A percentile compares a stretch with the other conserved stretches of the same genome.
phyloP scores from a whole-genome alignment of 805 yeast species.

The Nakazawaea peltata region DNA sequence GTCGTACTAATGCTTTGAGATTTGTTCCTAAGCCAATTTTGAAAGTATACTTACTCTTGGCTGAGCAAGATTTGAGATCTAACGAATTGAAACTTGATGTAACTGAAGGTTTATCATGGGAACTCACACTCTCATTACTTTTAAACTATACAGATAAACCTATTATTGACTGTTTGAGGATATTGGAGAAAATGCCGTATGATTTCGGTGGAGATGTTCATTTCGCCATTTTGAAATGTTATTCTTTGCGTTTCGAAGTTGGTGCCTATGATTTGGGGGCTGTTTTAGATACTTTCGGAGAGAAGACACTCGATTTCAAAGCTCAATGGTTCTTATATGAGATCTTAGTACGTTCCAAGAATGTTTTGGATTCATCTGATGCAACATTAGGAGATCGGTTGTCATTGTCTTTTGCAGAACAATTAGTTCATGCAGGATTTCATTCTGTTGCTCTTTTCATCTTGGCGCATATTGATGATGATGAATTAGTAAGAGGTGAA shows the following conservation, averaged over 20 bases:
- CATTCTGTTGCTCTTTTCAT: conserved; percentile 59
- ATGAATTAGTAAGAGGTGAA: conserved; percentile 17
- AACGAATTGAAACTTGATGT: conserved; percentile 24
- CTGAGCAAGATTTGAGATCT: conserved; percentile 36
- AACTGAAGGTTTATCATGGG: conserved; percentile 53
- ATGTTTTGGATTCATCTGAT: conserved; percentile 11
- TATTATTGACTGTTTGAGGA: conserved; percentile 11
- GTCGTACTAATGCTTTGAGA: conserved; percentile 26
- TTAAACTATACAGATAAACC: conserved; percentile 33
- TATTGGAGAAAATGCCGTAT: conserved; percentile 9
- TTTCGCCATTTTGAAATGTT: conserved; percentile 22
- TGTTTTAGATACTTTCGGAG: conserved; percentile 4
- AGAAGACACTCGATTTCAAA: conserved; percentile 2
- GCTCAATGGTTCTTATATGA: conserved; percentile 13
- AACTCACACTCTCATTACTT: conserved; percentile 46
- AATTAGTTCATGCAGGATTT: conserved; percentile 37
- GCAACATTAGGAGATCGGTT: conserved; percentile 15
- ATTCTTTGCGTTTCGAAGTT: conserved; percentile 15
- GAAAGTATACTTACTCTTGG: conserved; percentile 56
- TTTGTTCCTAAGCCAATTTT: conserved; percentile 46
- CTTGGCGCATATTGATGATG: conserved; percentile 46
- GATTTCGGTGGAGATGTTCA: conserved; percentile 9
- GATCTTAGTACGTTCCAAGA: conserved; percentile 11
- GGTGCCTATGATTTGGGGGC: conserved; percentile 4
- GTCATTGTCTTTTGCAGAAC: conserved; percentile 34